These are phyloP conservation scores for Diatrype stigma DNA, from an alignment of 2,329 filamentous ascomycete species.

Conservation along the genomic window DNA sequence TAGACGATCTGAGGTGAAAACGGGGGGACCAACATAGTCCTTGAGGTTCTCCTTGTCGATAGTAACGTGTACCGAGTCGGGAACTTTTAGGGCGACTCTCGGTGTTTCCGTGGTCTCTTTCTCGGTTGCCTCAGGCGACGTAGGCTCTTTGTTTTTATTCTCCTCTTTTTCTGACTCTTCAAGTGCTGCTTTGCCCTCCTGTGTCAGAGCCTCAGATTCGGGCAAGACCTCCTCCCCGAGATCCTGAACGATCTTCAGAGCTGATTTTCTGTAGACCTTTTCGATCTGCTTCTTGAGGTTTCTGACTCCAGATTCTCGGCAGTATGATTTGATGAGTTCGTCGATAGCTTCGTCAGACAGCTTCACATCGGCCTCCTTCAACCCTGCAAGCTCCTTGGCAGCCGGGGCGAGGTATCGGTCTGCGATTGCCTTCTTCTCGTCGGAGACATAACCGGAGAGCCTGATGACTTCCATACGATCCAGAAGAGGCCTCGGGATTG, in stretches of 20 bases:
- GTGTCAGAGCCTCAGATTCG: constrained; percentile 77
- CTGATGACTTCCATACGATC: constrained; percentile 98
- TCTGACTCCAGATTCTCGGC: constrained; percentile 91
- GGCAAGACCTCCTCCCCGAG: constrained; percentile 79
- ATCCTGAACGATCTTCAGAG: constrained; percentile 93
- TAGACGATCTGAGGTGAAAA: constrained; percentile 92
- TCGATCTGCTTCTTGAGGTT: constrained; percentile 99
- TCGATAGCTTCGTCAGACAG: constrained; percentile 83
- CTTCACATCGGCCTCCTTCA: constrained; percentile 88
- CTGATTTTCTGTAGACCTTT: constrained; percentile 96
- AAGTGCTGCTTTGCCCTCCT: constrained; percentile 76
- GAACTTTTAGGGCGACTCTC: constrained; percentile 74
- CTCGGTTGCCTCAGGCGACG: constrained; percentile 37
- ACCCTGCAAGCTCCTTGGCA: constrained; percentile 87
- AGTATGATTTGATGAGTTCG: constrained; percentile 98
- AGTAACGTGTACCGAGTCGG: constrained; percentile 77
- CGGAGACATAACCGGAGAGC: constrained; percentile 90
- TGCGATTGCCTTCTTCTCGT: constrained; percentile 99
- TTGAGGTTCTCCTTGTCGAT: constrained; percentile 89
- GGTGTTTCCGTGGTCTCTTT: constrained; percentile 68
- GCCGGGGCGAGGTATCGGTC: constrained; percentile 87
- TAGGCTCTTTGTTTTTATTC: constrained; percentile 35
- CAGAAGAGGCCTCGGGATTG: constrained; percentile 86
- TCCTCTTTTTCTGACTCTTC: constrained; percentile 68
- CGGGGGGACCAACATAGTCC: constrained; percentile 92